Evolutionary conservation across 2,329 filamentous ascomycete genomes (phyloP), one percentile per base, ranked within the genome.

Genomic region (Thermomyces lanuginosus): DNA sequence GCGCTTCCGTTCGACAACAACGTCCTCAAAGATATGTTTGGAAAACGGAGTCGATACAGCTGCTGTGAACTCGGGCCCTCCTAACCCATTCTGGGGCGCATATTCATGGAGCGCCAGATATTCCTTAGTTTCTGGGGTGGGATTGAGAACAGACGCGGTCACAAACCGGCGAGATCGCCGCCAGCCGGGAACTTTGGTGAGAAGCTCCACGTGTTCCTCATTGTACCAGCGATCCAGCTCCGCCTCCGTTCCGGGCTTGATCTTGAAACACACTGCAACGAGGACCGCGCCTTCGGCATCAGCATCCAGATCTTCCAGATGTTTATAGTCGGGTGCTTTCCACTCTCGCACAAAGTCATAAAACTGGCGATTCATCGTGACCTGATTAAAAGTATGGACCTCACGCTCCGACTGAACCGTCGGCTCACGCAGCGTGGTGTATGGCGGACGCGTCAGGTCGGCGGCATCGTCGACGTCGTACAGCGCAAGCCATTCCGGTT

Each of bases 391-490:
- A 4, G 66, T 69, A 11, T 65, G 62, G 21, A 64, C 63, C 40
- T 75, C 71, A 4, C 70, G 53, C 38, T 65, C 63, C 21, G 60
- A 71, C 39, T 70, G 69, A 13, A 64, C 21, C 52, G 60, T 29
- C 51, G 64, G 39, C 31, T 36, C 47, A 42, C 34, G 56, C 12
- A 63, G 49, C 30, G 49, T 52, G 27, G 61, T 69, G 56, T 92
- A 92, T 2, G 72, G 66, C 27, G 76, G 66, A 25, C 72, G 71
- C 26, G 70, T 68, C 44, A 92, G 62, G 42, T 69, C 69, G 22
- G 64, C 54, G 67, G 86, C 80, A 45, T 75, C 72, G 17, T 69
- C 72, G 37, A 89, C 70, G 49, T 92, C 81, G 61, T 92, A 92
- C 30, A 76, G 57, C 16, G 82, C 82, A 47, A 86, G 69, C 60